Evolutionary conservation across 495 filamentous ascomycete species (phyloP).

Genomic region (Cercophora samala): DNA sequence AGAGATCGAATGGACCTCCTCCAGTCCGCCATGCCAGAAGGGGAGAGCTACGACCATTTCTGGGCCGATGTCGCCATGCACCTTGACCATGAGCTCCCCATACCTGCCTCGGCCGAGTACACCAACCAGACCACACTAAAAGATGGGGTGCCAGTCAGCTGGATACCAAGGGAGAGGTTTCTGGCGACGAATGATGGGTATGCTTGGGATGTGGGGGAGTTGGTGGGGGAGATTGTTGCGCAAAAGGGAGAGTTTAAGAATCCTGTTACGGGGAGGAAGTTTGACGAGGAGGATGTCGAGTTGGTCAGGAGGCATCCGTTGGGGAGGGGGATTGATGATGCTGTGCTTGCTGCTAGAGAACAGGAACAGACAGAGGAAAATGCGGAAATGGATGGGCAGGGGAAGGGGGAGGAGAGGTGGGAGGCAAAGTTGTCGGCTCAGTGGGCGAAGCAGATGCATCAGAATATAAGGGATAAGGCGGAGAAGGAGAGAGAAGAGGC

Average conservation of each 20-base stretch:
- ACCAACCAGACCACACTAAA: background rate
- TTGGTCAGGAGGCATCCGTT: constrained; percentile 4
- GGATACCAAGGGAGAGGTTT: constrained; percentile 4
- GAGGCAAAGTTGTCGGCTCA: background rate
- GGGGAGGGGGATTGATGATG: background rate
- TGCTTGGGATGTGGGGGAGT: constrained; percentile 6
- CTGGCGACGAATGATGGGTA: background rate
- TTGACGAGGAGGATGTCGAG: background rate
- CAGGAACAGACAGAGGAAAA: background rate
- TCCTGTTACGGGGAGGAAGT: background rate
- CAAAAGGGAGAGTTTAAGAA: background rate
- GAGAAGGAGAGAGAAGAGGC: background rate
- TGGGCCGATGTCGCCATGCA: background rate
- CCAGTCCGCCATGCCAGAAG: background rate
- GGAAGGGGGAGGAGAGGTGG: background rate
- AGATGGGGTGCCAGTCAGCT: background rate
- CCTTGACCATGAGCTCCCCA: background rate
- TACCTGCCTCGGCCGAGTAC: background rate
- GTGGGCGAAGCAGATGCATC: background rate
- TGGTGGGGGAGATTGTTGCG: constrained; percentile 1
- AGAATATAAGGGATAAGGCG: background rate
- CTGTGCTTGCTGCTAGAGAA: background rate
- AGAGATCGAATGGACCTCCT: background rate
- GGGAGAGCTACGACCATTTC: background rate
- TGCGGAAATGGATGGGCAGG: background rate